Evolutionary conservation across 495 filamentous ascomycete genomes (phyloP), one percentile per base, ranked within the genome.

Genomic region (Xanthoparmelia taractica): DNA sequence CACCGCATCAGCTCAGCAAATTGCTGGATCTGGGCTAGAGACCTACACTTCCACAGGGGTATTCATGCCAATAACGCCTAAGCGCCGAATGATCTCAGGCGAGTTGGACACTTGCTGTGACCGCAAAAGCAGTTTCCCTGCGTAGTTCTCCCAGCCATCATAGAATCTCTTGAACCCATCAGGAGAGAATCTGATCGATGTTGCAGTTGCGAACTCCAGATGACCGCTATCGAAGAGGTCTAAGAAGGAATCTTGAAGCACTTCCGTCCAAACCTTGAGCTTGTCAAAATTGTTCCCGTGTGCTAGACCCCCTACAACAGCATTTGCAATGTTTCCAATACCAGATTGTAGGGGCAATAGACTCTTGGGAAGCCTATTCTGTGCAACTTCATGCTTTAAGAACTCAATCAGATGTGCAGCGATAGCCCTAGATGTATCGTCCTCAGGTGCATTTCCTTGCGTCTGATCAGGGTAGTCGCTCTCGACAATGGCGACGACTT

Each of bases 261-360:
- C 91, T 73, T 96, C 91, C 58, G 91, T 96, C 91, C 91, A 96
- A 20, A 96, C 91, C 69, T 86, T 90, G 50, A 96, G 83, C 77
- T 95, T 87, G 57, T 82, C 81, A 82, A 96, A 96, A 71, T 92
- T 88, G 59, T 79, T 79, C 56, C 80, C 82, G 68, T 89, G 84
- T 68, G 86, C 82, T 43, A 96, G 84, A 8, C 91, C 91, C 59
- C 91, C 90, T 65, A 96, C 83, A 61, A 96, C 91, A 33, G 91
- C 91, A 71, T 96, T 96, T 75, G 91, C 91, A 69, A 96, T 96
- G 78, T 96, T 96, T 58, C 91, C 91, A 64, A 96, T 96, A 40
- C 91, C 91, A 25, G 87, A 91, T 70, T 96, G 91, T 62, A 96
- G 81, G 8, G 91, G 91, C 13, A 95, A 81, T 10, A 96, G 83